Conservation (phyloP, 768 basidiomycete genomes). For the Inosperma sp. region DNA sequence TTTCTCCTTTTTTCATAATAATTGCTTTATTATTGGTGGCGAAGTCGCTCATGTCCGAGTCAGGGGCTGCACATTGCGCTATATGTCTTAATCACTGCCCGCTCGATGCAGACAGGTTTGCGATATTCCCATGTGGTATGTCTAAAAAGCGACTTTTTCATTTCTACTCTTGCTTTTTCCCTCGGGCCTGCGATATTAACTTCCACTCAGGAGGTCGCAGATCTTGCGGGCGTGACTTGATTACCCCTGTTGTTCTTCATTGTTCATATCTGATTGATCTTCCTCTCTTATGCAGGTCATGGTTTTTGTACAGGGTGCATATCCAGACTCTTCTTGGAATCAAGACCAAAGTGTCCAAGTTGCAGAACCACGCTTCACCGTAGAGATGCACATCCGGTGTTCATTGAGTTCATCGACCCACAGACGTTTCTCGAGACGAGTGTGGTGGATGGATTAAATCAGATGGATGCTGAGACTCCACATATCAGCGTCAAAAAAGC, state of each 20-base stretch:
- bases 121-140: conserved; percentile 11
- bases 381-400: conserved; percentile 26
- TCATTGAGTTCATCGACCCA: conserved; percentile 26
- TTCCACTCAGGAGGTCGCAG: neutral
- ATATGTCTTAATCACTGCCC: conserved; percentile 8
- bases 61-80: conserved; percentile 5
- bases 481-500: conserved; percentile 35
- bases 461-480: conserved; percentile 33
- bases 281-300: conserved; percentile 31
- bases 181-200: neutral
- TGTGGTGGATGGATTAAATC: conserved; percentile 30
- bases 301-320: conserved; percentile 39
- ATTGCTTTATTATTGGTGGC: neutral
- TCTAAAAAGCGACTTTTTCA: no score
- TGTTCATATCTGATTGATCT: neutral
- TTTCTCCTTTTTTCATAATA: neutral
- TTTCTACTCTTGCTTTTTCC: neutral
- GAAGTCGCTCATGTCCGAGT: no score
- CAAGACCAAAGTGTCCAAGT: conserved; percentile 22
- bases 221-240: neutral
- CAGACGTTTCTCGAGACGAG: conserved; percentile 18
- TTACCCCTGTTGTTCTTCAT: neutral
- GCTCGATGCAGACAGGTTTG: conserved; percentile 9
- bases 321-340: conserved; percentile 19
- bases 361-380: conserved; percentile 20